Conservation (phyloP, 2,329 filamentous ascomycete genomes). For the Aspergillus ochraceoroseus region DNA sequence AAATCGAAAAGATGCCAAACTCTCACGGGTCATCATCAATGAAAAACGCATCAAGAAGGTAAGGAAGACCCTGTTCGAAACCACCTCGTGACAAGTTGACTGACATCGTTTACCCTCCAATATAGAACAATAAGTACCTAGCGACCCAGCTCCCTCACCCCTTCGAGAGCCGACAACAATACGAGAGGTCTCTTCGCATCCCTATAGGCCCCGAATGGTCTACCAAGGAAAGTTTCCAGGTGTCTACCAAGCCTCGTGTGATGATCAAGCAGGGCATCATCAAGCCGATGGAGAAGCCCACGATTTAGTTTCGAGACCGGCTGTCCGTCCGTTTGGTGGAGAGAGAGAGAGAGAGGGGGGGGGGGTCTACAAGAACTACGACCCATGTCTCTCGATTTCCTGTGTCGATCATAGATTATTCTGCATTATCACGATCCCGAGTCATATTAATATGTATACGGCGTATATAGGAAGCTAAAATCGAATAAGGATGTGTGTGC, state of each 20-base stretch:
- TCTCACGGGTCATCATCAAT: slow-evolving; percentile 83
- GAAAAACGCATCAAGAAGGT: slow-evolving; percentile 88
- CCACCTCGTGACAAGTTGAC: slow-evolving; percentile 4
- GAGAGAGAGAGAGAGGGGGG: no score
- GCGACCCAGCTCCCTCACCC: slow-evolving; percentile 77
- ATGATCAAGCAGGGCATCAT: slow-evolving; percentile 89
- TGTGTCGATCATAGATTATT: neutral
- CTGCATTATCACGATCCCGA: slow-evolving; percentile 11
- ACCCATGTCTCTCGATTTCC: no score
- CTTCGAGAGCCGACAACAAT: slow-evolving; percentile 84
- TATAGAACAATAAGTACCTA: slow-evolving; percentile 76
- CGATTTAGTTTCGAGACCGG: slow-evolving; percentile 39
- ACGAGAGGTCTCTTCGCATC: slow-evolving; percentile 79
- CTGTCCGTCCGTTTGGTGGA: no score
- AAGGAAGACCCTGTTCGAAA: slow-evolving; percentile 21
- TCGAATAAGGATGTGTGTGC: neutral
- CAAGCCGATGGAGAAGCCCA: slow-evolving; percentile 76
- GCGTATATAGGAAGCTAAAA: neutral
- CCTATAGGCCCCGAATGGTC: slow-evolving; percentile 92
- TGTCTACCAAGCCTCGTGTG: slow-evolving; percentile 79
- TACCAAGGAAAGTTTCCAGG: slow-evolving; percentile 93
- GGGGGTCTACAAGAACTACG: no score
- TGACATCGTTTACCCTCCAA: slow-evolving; percentile 15
- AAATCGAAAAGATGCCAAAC: slow-evolving; percentile 73
- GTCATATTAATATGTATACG: slow-evolving; percentile 5